A percentile compares a stretch with the other conserved stretches of the same genome.
phyloP scores from a whole-genome alignment of 495 filamentous ascomycete species.

The Daldinia grandis region DNA sequence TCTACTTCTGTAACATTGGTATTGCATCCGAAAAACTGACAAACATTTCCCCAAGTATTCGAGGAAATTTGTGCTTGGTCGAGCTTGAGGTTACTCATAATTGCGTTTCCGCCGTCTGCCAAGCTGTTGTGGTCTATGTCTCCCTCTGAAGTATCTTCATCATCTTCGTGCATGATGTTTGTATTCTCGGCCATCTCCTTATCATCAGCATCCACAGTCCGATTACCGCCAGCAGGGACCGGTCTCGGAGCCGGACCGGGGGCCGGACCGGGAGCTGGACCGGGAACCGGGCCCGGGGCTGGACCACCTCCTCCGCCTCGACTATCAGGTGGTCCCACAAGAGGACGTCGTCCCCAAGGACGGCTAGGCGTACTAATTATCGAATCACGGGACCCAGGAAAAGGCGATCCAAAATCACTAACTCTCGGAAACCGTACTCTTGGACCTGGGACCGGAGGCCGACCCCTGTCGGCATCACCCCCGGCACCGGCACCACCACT shows the following conservation, averaged over 20 bases:
- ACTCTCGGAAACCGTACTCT: too few relatives aligned
- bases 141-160: neutral
- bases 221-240: too few relatives aligned
- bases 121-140: neutral
- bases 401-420: too few relatives aligned
- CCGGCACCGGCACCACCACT: too few relatives aligned
- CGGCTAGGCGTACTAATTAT: neutral
- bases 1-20: neutral
- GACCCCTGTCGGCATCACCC: too few relatives aligned
- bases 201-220: neutral
- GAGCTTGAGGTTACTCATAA: neutral
- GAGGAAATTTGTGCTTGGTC: neutral
- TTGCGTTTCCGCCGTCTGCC: neutral
- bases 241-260: too few relatives aligned
- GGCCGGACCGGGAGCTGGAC: too few relatives aligned
- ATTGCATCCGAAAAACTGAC: conserved; percentile 6
- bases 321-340: too few relatives aligned
- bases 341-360: too few relatives aligned
- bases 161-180: neutral
- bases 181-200: conserved; percentile 42
- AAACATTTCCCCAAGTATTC: neutral
- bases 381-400: neutral
- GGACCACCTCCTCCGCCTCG: too few relatives aligned
- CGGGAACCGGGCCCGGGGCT: too few relatives aligned
- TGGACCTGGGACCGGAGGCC: too few relatives aligned